Conservation (phyloP, 176 grass and related monocot genomes). For the Urochloa ruziziensis region DNA sequence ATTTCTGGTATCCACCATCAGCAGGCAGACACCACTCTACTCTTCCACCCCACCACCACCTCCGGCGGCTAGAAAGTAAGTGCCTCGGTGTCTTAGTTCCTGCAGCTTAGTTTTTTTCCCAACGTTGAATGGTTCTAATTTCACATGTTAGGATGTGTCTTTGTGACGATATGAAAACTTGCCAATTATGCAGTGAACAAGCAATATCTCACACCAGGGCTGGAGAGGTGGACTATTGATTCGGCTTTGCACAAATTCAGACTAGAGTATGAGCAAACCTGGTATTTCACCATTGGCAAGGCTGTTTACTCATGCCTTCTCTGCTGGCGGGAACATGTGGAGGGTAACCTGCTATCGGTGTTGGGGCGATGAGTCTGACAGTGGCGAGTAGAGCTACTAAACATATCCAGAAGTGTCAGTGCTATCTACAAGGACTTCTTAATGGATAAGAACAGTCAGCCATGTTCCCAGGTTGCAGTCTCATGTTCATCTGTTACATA, state of each 20-base stretch:
- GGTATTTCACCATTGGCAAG: neutral
- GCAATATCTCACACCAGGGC: neutral
- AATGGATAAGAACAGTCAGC: neutral
- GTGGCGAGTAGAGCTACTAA: neutral
- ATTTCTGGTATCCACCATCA: too few species aligned
- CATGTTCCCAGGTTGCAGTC: too few species aligned
- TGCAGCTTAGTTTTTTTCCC: too few species aligned
- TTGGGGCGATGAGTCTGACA: too few species aligned
- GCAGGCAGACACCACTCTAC: too few species aligned
- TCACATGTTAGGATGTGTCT: too few species aligned
- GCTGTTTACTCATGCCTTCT: neutral
- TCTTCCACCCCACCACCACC: too few species aligned
- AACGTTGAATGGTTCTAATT: too few species aligned
- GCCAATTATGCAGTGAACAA: neutral
- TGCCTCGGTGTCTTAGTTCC: too few species aligned
- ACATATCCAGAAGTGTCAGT: neutral
- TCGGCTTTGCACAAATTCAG: neutral
- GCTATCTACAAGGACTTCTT: slow-evolving; percentile 10
- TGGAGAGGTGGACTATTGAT: neutral
- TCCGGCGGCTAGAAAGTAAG: too few species aligned
- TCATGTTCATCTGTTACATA: neutral
- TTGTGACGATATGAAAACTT: too few species aligned
- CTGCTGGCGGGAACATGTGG: neutral
- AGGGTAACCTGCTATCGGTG: too few species aligned
- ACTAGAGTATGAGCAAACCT: slow-evolving; percentile 11